These are phyloP conservation scores for Centella asiatica DNA, from an alignment of 129 eudicot genomes.

Conservation along the genomic window DNA sequence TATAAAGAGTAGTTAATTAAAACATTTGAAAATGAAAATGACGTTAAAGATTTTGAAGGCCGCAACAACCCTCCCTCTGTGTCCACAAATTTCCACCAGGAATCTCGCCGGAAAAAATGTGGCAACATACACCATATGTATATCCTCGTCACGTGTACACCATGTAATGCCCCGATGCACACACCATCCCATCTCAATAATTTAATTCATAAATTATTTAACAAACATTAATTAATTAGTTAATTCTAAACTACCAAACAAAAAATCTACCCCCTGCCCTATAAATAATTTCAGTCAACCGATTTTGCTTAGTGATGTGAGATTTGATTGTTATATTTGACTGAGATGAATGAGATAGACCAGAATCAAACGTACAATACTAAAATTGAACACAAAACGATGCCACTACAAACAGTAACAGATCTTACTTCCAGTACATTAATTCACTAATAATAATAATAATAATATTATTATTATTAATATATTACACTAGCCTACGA, in stretches of 20 bases:
- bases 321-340: slow-evolving; percentile 2
- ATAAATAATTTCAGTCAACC: background rate
- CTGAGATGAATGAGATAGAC: slow-evolving; percentile 9
- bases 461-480: no score
- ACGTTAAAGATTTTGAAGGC: slow-evolving; percentile 2
- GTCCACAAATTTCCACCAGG: slow-evolving; percentile 25
- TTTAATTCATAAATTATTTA: background rate
- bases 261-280: background rate
- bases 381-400: slow-evolving; percentile 6
- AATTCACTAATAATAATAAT: no score
- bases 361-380: slow-evolving; percentile 13
- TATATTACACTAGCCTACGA: slow-evolving; percentile 14
- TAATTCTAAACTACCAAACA: slow-evolving; percentile 13
- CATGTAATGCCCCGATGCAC: slow-evolving; percentile 16
- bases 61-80: slow-evolving; percentile 2
- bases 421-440: background rate
- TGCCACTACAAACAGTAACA: slow-evolving; percentile 6
- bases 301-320: slow-evolving; percentile 1
- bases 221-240: no score
- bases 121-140: slow-evolving; percentile 32
- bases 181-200: background rate
- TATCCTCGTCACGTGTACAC: slow-evolving; percentile 34
- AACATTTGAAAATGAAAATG: background rate
- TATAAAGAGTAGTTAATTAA: no score
- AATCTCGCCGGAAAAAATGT: slow-evolving; percentile 49